These are phyloP conservation scores for Limnanthes douglasii DNA, from an alignment of 345 rosid genomes.

Conservation along the genomic window DNA sequence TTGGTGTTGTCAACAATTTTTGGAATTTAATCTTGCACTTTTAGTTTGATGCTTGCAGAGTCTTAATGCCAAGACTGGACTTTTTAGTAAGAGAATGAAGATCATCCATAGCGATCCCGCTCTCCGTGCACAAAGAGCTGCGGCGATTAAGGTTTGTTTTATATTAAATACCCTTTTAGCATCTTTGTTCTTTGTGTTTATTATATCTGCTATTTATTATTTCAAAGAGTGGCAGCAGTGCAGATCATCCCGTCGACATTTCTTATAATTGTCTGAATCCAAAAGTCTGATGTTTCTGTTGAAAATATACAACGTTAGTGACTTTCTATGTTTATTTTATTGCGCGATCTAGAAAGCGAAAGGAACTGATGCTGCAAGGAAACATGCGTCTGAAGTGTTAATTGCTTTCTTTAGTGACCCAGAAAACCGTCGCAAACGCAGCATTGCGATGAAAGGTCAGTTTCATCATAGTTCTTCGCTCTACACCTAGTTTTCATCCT, in stretches of 20 bases:
- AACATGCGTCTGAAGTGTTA: slow-evolving; percentile 55
- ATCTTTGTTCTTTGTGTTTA: no score
- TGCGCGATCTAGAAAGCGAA: slow-evolving; percentile 48
- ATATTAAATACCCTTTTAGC: no score
- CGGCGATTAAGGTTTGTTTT: slow-evolving; percentile 86
- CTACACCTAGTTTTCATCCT: no score
- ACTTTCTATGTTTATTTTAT: no score
- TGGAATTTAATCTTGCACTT: slow-evolving; percentile 23
- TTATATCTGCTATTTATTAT: slow-evolving; percentile 7
- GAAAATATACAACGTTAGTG: no score
- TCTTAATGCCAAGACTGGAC: slow-evolving; percentile 92
- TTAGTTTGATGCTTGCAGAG: slow-evolving; percentile 51
- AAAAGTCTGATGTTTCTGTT: background rate
- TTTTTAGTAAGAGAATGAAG: slow-evolving; percentile 84
- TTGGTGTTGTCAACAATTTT: background rate
- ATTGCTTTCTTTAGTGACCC: slow-evolving; percentile 74
- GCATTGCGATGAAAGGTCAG: slow-evolving; percentile 87
- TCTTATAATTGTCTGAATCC: no score
- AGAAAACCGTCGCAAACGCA: slow-evolving; percentile 62
- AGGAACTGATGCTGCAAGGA: slow-evolving; percentile 81
- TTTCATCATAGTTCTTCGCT: no score
- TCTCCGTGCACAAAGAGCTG: slow-evolving; percentile 80
- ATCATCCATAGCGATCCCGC: slow-evolving; percentile 69
- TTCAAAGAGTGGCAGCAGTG: no score
- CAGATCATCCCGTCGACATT: no score